Percentiles rank a stretch among this genome's conserved stretches.
Evolutionary conservation across 441 rosid genomes (phyloP).

Genomic region (Croton laevigatus): DNA sequence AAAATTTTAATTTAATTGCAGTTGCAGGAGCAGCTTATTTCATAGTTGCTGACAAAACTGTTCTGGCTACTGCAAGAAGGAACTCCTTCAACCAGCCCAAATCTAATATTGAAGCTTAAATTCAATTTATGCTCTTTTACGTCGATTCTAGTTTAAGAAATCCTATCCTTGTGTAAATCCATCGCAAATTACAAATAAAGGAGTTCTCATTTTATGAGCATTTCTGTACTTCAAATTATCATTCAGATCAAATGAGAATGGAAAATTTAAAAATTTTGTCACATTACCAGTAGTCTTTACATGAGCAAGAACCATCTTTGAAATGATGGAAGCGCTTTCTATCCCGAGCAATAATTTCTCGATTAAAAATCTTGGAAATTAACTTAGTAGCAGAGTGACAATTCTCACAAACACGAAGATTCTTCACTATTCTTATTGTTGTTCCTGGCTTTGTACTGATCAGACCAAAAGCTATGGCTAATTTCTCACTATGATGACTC

Average conservation of each 20-base stretch:
- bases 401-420: conserved; percentile 72
- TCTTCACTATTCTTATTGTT: conserved; percentile 74
- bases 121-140: not conserved
- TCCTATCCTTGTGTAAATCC: conserved; percentile 15
- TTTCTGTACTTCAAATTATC: not conserved
- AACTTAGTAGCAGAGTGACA: conserved; percentile 77
- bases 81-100: conserved; percentile 44
- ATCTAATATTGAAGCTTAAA: conserved; percentile 25
- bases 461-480: conserved; percentile 81
- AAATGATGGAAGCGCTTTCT: conserved; percentile 77
- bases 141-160: not conserved
- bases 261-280: not conserved
- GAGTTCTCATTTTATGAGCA: conserved; percentile 9
- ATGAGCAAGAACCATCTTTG: conserved; percentile 67
- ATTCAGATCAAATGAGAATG: not conserved
- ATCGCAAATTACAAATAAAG: conserved; percentile 24
- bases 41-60: conserved; percentile 81
- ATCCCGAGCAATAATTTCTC: conserved; percentile 77
- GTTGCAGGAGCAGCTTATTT: conserved; percentile 82
- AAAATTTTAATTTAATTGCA: conserved; percentile 14
- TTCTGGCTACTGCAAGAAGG: conserved; percentile 63
- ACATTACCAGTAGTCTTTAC: conserved; percentile 51
- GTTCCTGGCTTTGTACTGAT: conserved; percentile 65
- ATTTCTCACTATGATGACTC: conserved; percentile 71
- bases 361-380: conserved; percentile 61